Evolutionary conservation across 345 rosid genomes (phyloP), one percentile per base, ranked within the genome.

Genomic region (Euphorbia tirucalli): DNA sequence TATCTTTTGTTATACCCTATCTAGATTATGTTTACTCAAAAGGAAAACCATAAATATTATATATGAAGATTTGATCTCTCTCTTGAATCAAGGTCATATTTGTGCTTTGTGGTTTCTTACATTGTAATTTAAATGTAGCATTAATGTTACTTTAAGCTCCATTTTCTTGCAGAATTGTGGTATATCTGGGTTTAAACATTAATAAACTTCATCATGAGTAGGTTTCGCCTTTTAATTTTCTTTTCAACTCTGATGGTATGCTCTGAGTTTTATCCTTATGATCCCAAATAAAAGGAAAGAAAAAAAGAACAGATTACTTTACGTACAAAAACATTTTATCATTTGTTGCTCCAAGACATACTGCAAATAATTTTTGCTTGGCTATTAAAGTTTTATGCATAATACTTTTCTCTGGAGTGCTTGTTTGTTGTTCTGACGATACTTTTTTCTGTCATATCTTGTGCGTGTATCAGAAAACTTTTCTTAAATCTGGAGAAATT

Each of bases 381-480:
- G 31, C 21, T 54, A 25, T 11, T 22, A 25, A 41, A 41, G n/a
- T 48, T 64, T 1, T 3, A 19, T 63, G 1, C 1, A 1, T 41
- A 41, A 41, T 10, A 41, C 28, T 75, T n/a, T 30, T 3, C 31
- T 18, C 62, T 50, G 56, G 19, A 24, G n/a, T n/a, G n/a, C n/a
- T n/a, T n/a, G 15, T 43, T 28, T 61, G 41, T 72, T 54, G 44
- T 41, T 59, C 32, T 71, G 54, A 41, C 46, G 8, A 52, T 64
- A 71, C 60, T 68, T 56, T 43, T 44, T 18, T 70, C 74, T 69
- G 66, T 70, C 73, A 66, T 73, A 46, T 52, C 46, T 74, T 70
- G 9, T 70, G 72, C 61, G 66, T 80, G 67, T 61, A 74, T 61
- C 81, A 94, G 97, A 77, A 59, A 39, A 72, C 61, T 24, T 56